Evolutionary conservation across 2,329 filamentous ascomycete species (phyloP).

Genomic region (Thelonectria discophora): DNA sequence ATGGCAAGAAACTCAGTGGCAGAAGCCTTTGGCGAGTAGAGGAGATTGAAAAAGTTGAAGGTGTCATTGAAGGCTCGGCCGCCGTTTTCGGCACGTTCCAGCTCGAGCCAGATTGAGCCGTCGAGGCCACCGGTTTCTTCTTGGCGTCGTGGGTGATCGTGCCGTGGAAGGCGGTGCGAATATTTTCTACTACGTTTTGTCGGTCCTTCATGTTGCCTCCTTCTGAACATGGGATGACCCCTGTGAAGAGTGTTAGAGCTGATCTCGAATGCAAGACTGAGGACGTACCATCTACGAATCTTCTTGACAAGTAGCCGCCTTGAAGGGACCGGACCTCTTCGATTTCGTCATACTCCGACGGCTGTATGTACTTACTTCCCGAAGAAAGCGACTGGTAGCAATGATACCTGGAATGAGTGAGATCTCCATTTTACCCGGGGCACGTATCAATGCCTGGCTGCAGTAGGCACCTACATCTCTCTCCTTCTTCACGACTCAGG

Average conservation of each 20-base stretch:
- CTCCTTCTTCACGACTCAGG: not conserved
- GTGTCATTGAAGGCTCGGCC: constrained; percentile 39
- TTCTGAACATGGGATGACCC: constrained; percentile 30
- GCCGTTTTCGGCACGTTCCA: constrained; percentile 34
- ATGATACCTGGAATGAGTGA: not conserved
- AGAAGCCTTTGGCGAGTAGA: constrained; percentile 18
- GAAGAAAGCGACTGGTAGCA: not conserved
- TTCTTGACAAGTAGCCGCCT: constrained; percentile 13
- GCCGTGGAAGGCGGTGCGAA: constrained; percentile 42
- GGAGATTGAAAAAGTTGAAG: constrained; percentile 45
- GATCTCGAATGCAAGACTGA: not conserved
- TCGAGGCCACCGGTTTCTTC: constrained; percentile 37
- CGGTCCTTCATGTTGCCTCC: constrained; percentile 27
- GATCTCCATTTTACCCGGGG: constrained; percentile 6
- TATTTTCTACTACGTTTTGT: constrained; percentile 42
- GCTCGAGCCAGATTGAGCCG: constrained; percentile 40
- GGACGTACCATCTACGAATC: constrained; percentile 23
- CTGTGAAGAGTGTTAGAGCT: constrained; percentile 15
- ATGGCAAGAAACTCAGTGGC: constrained; percentile 47
- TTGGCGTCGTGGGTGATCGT: constrained; percentile 35
- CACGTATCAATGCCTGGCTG: not conserved
- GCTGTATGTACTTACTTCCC: constrained; percentile 27
- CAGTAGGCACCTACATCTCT: not conserved
- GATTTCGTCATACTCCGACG: constrained; percentile 31
- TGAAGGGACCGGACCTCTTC: constrained; percentile 29